Conservation (phyloP, 805 yeast genomes). For the Saccharomycopsis amapae region DNA sequence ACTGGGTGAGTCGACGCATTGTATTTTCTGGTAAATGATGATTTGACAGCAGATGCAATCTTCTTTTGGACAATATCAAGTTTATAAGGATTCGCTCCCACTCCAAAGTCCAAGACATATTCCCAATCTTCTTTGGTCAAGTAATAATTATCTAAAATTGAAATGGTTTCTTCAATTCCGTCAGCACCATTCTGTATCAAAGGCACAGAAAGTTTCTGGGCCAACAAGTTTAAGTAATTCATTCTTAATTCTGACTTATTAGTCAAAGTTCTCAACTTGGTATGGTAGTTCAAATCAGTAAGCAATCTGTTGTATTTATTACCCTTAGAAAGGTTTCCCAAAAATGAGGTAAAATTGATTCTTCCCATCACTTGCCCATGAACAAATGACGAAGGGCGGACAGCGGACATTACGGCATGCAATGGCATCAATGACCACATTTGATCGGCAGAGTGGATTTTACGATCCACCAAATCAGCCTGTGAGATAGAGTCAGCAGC, state of each 20-base stretch:
- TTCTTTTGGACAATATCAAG: conserved; percentile 46
- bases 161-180: conserved; percentile 60
- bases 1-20: conserved; percentile 75
- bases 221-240: conserved; percentile 64
- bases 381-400: conserved; percentile 66
- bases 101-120: conserved; percentile 70
- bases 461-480: conserved; percentile 72
- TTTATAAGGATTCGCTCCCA: conserved; percentile 42
- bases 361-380: conserved; percentile 67
- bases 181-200: conserved; percentile 47
- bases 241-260: conserved; percentile 68
- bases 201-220: conserved; percentile 51
- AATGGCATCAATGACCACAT: conserved; percentile 91
- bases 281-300: conserved; percentile 84
- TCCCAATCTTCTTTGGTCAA: conserved; percentile 93
- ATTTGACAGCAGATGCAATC: conserved; percentile 69
- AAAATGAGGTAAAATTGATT: conserved; percentile 74
- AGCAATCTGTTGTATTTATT: conserved; percentile 71
- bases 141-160: conserved; percentile 77
- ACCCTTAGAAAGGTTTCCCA: conserved; percentile 84
- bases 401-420: conserved; percentile 81
- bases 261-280: conserved; percentile 72
- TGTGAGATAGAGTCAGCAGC: conserved; percentile 88
- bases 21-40: conserved; percentile 82
- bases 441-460: conserved; percentile 86